Base-by-base conservation (phyloP, 345 rosid species). In the Limnanthes douglasii region DNA sequence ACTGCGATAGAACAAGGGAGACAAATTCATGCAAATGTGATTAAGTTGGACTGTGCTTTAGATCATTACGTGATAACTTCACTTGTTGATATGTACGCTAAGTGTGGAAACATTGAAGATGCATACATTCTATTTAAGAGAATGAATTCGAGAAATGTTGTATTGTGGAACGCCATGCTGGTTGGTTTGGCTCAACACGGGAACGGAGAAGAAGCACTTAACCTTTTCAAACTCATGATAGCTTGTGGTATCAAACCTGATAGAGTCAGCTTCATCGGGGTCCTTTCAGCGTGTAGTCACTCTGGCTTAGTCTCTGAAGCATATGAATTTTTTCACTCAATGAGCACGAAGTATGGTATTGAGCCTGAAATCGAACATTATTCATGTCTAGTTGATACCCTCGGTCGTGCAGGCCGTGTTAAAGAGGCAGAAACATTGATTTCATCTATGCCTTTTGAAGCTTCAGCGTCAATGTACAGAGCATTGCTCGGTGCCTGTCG, bases 21-120 rank as follows among this genome's bases (percentile, higher is more conserved):
- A 37, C 73, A 75, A 46, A 54, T 74, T 39, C 92, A 78, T 41
- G 78, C 80, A 15, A 61, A 70, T 41, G 54, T 77, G 6, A 45
- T 68, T 31, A 74, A 74, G 54, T 51, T 60, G 39, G 57, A 63
- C 29, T 57, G 64, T 25, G 62, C 57, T 8, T 51, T 56, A 6
- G 78, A 64, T 45, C 43, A 62, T 16, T 65, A 59, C 21, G 63
- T 78, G 30, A 68, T 48, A 21, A 74, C 77, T 34, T 65, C 78
- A 18, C 68, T 78, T 13, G 50, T 73, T 9, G 75, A 73, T 46
- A 74, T 78, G 84, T 78, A 78, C 61, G 78, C 75, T 5, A 78
- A 78, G 54, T 74, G 84, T 5, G 80, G 84, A 11, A 50, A 41
- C 57, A 70, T 78, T 32, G 66, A 69, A 34, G 70, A 65, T 21